A percentile compares a stretch with the other conserved stretches of the same genome.
These are phyloP conservation scores for Leptomonas pyrrhocoris DNA, from an alignment of 208 protist species.

Conservation along the genomic window DNA sequence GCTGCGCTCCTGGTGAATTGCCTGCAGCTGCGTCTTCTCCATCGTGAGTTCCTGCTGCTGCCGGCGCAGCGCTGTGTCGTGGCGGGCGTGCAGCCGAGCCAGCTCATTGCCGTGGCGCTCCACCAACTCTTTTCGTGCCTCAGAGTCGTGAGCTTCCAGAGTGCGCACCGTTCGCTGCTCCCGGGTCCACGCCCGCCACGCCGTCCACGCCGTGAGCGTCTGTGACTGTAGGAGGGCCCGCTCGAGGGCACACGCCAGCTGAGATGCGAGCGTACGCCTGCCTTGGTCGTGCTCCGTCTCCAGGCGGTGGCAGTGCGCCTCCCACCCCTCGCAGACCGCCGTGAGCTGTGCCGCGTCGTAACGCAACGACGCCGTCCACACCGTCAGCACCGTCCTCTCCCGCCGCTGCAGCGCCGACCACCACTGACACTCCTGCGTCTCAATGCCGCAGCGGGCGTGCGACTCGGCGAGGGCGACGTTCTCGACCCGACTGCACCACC, in stretches of 20 bases:
- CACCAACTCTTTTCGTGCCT: background rate
- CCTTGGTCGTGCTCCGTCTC: background rate
- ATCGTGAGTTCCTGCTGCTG: conserved; percentile 13
- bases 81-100: conserved; percentile 5
- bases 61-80: conserved; percentile 8
- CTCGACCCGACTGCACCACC: conserved; percentile 19
- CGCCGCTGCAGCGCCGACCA: conserved; percentile 25
- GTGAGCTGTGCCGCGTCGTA: conserved; percentile 29
- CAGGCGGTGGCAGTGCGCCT: conserved; percentile 27
- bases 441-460: conserved; percentile 14
- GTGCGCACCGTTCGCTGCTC: background rate
- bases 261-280: background rate
- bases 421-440: conserved; percentile 21
- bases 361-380: conserved; percentile 15
- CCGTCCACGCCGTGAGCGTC: background rate
- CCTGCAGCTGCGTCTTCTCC: conserved; percentile 26
- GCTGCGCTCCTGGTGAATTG: conserved; percentile 30
- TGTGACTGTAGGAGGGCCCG: conserved; percentile 15
- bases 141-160: background rate
- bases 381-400: conserved; percentile 22
- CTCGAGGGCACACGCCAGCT: conserved; percentile 17
- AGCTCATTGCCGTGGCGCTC: conserved; percentile 18
- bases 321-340: conserved; percentile 35
- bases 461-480: conserved; percentile 18
- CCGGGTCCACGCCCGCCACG: conserved; percentile 15